phyloP scores from a whole-genome alignment of 2,329 filamentous ascomycete species.

The Aspergillus eucalypticola region DNA sequence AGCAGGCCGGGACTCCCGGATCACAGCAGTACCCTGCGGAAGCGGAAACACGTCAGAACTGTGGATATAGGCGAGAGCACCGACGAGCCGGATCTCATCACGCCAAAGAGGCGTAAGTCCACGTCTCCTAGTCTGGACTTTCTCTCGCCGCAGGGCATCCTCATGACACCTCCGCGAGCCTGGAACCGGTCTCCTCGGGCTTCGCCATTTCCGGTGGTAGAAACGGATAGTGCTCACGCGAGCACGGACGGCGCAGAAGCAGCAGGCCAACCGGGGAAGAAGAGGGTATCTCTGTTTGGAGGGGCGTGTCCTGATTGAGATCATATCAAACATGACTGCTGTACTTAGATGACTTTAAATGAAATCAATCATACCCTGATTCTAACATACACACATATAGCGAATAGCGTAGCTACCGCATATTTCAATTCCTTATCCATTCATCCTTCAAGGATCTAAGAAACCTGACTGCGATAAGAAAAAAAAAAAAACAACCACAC shows the following conservation, averaged over 20 bases:
- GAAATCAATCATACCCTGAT: background rate
- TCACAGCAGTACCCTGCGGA: background rate
- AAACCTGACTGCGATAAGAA: background rate
- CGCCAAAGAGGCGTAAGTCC: conserved; percentile 19
- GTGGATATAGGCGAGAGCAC: background rate
- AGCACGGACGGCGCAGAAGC: background rate
- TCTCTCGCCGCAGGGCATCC: conserved; percentile 21
- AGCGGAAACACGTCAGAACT: conserved; percentile 14
- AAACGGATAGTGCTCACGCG: background rate
- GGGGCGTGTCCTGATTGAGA: background rate
- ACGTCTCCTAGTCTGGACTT: conserved; percentile 11
- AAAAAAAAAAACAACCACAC: background rate
- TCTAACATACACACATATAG: background rate
- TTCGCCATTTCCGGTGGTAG: background rate
- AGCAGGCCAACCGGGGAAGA: background rate
- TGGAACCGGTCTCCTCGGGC: conserved; percentile 6
- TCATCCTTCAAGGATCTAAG: too few species aligned
- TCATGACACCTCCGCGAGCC: conserved; percentile 17
- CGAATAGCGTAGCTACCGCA: background rate
- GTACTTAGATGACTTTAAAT: background rate
- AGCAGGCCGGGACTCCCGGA: background rate
- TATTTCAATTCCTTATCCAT: too few species aligned
- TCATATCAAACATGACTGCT: background rate
- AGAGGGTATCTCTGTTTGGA: conserved; percentile 11
- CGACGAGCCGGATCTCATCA: conserved; percentile 13